Base-by-base conservation (phyloP, 2,329 filamentous ascomycete species). In the Fusarium lyarnte region DNA sequence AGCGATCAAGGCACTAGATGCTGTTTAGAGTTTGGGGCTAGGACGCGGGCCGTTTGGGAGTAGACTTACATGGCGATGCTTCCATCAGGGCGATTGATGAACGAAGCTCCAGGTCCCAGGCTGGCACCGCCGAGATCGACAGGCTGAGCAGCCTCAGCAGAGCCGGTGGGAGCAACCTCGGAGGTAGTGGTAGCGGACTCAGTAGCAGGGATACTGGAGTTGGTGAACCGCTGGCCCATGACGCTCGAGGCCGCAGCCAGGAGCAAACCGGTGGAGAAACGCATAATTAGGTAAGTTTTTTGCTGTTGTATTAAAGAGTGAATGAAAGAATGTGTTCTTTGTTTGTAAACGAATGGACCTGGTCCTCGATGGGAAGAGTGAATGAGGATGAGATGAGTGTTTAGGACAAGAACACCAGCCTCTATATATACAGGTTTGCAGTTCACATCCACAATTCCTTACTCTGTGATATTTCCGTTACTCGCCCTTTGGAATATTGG, bases 211-310 rank as follows among this genome's bases (percentile, higher is more conserved):
- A 36, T 33, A 43, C 70, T 69, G 3, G 54, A 33, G 72, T 74
- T 74, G 58, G 71, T 73, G 61, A 73, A 74, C 2, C 68, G 59
- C 68, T 74, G 72, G 13, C 57, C 72, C 17, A 69, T 23, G 29
- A 36, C 68, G 21, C 59, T 42, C 47, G 72, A 64, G 66, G 70
- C 72, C 55, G 60, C 16, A 12, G 63, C 68, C 72, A 63, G 14
- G 33, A 74, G 68, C 10, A 74, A 3, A 19, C 41, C 47, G 23
- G 49, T 35, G 6, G 68, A 33, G 58, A 74, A 66, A 43, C 72
- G 72, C 72, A 74, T 74, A 45, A 66, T 53, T 68, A 51, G 16
- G 12, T 21, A 33, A 38, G 27, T 45, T 51, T 47, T 54, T 36
- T 33, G 27, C 27, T 23, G 39, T 11, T 21, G n/a, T 55, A 35